These are phyloP conservation scores for Dryas drummondii DNA, from an alignment of 306 rosid genomes.

Conservation along the genomic window DNA sequence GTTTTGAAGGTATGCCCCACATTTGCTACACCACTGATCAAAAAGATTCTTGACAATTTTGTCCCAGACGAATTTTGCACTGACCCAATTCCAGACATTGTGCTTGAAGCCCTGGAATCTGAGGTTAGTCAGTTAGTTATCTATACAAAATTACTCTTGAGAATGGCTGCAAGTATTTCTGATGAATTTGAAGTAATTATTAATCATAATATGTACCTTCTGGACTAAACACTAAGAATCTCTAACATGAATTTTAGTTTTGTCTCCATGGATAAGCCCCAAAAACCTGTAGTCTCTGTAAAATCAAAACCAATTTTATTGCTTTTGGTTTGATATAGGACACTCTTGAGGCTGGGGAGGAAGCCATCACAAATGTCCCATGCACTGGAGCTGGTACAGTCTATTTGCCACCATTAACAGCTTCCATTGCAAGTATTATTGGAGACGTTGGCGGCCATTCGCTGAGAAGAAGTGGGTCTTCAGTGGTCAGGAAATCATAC, in stretches of 20 bases:
- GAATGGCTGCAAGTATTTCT: neutral
- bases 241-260: neutral
- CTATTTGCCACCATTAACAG: slow-evolving; percentile 64
- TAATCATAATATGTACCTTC: neutral
- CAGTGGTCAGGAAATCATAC: slow-evolving; percentile 73
- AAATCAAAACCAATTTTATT: neutral
- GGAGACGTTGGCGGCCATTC: slow-evolving; percentile 62
- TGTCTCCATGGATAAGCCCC: neutral
- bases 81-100: slow-evolving; percentile 73
- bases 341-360: slow-evolving; percentile 46
- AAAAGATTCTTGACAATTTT: slow-evolving; percentile 67
- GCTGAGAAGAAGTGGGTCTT: slow-evolving; percentile 78
- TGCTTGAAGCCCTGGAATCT: slow-evolving; percentile 65
- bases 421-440: slow-evolving; percentile 45
- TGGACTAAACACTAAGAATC: neutral
- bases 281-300: neutral
- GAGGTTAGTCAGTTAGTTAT: slow-evolving; percentile 49
- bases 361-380: slow-evolving; percentile 56
- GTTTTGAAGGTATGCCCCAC: slow-evolving; percentile 84
- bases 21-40: slow-evolving; percentile 73
- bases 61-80: slow-evolving; percentile 91
- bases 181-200: neutral
- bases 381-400: slow-evolving; percentile 63
- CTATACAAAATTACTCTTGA: neutral
- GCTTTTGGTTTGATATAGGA: slow-evolving; percentile 46